Conservation (phyloP, 73 alveolate species). For the Symbiodinium natans region DNA sequence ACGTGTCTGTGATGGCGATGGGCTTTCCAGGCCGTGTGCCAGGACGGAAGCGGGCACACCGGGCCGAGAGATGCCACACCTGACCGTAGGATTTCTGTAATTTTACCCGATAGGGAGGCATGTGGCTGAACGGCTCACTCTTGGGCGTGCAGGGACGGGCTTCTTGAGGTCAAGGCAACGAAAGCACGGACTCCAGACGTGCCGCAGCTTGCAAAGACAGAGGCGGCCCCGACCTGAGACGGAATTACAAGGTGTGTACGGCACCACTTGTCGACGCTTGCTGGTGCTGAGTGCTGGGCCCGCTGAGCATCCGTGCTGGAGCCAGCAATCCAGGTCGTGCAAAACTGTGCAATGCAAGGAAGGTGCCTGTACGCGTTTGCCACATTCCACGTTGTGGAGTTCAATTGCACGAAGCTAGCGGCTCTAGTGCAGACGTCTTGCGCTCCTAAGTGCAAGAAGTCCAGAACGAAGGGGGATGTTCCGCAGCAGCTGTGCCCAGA, state of each 20-base stretch:
- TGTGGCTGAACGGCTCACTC: neutral
- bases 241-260: no score
- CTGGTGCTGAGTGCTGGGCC: neutral
- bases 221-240: neutral
- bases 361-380: neutral
- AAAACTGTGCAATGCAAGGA: neutral
- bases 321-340: neutral
- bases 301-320: neutral
- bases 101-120: neutral
- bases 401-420: neutral
- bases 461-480: neutral
- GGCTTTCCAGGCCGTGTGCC: neutral
- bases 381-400: neutral
- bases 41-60: neutral
- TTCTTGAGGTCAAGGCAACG: neutral
- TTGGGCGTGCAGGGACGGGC: no score
- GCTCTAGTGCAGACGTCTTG: neutral
- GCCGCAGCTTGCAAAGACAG: neutral
- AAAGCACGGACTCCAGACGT: neutral
- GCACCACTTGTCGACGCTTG: no score
- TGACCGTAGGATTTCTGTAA: neutral
- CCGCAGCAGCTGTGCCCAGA: neutral
- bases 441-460: neutral
- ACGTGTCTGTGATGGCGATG: neutral
- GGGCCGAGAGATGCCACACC: neutral